Evolutionary conservation across 129 eudicot species (phyloP), one percentile per base, ranked within the genome.

Genomic region (Flaveria trinervia): DNA sequence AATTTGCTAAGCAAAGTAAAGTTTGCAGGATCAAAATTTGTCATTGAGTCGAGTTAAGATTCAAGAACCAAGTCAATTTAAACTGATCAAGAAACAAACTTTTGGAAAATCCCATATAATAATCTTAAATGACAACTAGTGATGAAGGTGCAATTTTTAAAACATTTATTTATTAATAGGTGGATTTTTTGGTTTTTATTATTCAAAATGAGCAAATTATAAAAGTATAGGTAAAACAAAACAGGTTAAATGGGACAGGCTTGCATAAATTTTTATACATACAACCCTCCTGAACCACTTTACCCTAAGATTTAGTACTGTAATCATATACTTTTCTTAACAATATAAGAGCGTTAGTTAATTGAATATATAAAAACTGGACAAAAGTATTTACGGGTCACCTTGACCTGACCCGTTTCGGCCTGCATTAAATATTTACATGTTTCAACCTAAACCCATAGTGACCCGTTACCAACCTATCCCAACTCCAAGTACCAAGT

Each of bases 21-120:
- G 36, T 50, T 62, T 65, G 13, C 65, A 48, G 49, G 39, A 75
- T 75, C 56, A 74, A 39, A 39, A 0, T 36, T 52, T 18, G 28
- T 14, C 54, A 65, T 65, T 1, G 25, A n/a, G 16, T 39, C 7
- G 36, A 71, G 6, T 11, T 36, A 72, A 72, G 66, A 54, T 18
- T 72, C 39, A 72, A 52, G 33, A 72, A 23, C 68, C 15, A 73
- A 22, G 57, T 55, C 13, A 1, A 20, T 13, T 56, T 36, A 20
- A 39, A 72, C 9, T 39, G 0, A 71, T 45, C 61, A 74, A 25
- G 49, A 61, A 61, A 74, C 79, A 60, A 74, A 59, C 57, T 59
- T 45, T 23, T 39, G 26, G 71, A 16, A 39, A 36, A 65, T n/a
- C 70, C 70, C 4, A 36, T 7, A 36, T 65, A 30, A 36, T 65